Conservation (phyloP, 805 yeast genomes). For the Suhomyces kilbournensis region DNA sequence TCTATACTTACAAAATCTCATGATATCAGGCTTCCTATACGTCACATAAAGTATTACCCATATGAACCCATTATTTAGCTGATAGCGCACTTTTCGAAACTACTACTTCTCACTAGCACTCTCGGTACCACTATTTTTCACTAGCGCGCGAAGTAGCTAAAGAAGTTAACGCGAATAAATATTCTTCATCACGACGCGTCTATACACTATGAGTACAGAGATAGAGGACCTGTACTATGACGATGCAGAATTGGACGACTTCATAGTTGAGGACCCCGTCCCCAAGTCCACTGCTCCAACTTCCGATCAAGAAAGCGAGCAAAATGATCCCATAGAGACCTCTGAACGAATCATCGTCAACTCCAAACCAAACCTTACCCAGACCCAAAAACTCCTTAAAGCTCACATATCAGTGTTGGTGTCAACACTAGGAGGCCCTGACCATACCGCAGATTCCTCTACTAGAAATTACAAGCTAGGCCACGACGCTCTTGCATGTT, state of each 20-base stretch:
- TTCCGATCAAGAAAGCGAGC: constrained; percentile 3
- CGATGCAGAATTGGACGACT: constrained; percentile 33
- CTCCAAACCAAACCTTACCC: constrained; percentile 32
- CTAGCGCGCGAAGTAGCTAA: too few species aligned
- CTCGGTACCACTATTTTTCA: neutral
- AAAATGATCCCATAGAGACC: constrained; percentile 10
- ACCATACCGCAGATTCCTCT: constrained; percentile 47
- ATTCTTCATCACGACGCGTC: constrained; percentile 1
- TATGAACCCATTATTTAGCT: too few species aligned
- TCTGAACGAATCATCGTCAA: constrained; percentile 24
- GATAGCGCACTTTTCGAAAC: too few species aligned
- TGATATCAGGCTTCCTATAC: too few species aligned
- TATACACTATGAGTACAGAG: neutral
- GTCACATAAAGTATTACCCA: too few species aligned
- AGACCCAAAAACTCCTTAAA: constrained; percentile 43
- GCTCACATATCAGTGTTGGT: constrained; percentile 80
- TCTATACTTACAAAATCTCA: too few species aligned
- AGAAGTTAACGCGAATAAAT: neutral
- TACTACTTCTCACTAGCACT: too few species aligned
- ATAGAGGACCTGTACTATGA: constrained; percentile 5
- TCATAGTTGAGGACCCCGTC: constrained; percentile 30
- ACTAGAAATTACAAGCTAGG: constrained; percentile 73
- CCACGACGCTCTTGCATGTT: constrained; percentile 81
- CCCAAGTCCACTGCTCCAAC: neutral
- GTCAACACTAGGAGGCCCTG: constrained; percentile 89